Conservation (phyloP, 495 filamentous ascomycete genomes). For the Cudoniella acicularis region DNA sequence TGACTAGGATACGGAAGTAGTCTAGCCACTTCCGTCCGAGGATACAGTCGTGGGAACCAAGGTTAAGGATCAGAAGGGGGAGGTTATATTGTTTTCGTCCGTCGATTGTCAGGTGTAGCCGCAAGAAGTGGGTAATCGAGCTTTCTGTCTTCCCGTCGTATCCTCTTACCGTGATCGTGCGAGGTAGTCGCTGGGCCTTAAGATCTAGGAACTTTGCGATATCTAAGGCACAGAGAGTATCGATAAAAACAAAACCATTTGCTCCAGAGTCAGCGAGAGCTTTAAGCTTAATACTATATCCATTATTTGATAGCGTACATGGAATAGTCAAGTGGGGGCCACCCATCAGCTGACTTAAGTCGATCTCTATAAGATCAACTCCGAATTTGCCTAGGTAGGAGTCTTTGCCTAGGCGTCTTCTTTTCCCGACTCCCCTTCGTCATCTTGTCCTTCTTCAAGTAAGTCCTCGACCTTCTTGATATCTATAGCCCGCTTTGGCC, state of each 20-base stretch:
- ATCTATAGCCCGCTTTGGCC: too few species aligned
- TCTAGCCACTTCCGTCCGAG: not conserved
- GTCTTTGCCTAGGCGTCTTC: not conserved
- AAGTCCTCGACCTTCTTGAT: too few species aligned
- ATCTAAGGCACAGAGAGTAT: not conserved
- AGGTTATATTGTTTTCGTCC: not conserved
- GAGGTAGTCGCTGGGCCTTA: not conserved
- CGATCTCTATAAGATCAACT: not conserved
- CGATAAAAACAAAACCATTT: not conserved
- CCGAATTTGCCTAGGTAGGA: not conserved
- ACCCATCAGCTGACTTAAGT: not conserved
- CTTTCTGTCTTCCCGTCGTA: not conserved
- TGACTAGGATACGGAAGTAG: not conserved
- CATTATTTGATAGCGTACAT: not conserved
- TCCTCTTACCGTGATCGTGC: not conserved
- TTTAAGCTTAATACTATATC: not conserved
- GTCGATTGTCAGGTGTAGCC: not conserved
- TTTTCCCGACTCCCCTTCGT: not conserved
- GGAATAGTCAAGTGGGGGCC: not conserved
- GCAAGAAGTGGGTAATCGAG: not conserved
- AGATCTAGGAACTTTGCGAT: not conserved
- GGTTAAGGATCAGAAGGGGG: not conserved
- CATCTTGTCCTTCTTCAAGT: too few species aligned
- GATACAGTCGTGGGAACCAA: not conserved
- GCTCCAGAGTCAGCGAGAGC: not conserved